Evolutionary conservation across 371 early-diverging fungal species (phyloP).

Genomic region (Blakeslea trispora): DNA sequence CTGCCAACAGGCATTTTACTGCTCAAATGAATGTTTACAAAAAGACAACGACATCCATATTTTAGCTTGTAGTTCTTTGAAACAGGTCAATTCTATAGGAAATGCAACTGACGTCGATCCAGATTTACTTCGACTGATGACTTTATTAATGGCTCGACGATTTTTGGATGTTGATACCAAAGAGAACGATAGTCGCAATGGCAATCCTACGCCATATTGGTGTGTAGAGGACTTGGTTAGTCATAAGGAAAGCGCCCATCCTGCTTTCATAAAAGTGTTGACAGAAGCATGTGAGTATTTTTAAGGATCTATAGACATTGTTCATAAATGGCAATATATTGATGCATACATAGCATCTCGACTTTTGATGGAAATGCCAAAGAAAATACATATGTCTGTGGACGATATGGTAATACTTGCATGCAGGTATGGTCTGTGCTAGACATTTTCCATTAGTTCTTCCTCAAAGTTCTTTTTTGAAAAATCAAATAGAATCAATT

Average conservation of each 20-base stretch:
- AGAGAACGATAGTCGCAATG: neutral
- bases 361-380: conserved; percentile 50
- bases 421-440: conserved; percentile 48
- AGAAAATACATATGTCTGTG: conserved; percentile 39
- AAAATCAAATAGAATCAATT: conserved; percentile 46
- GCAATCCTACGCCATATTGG: conserved; percentile 42
- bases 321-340: too few relatives aligned
- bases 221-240: conserved; percentile 62
- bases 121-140: conserved; percentile 57
- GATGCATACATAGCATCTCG: conserved; percentile 13
- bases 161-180: conserved; percentile 21
- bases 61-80: conserved; percentile 53
- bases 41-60: conserved; percentile 46
- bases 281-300: conserved; percentile 50
- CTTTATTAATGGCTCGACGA: conserved; percentile 49
- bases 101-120: conserved; percentile 52
- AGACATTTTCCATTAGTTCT: neutral
- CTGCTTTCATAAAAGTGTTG: conserved; percentile 50
- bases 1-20: conserved; percentile 63
- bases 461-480: neutral
- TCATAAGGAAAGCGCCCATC: conserved; percentile 57
- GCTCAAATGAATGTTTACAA: conserved; percentile 57
- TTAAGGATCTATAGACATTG: too few relatives aligned
- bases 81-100: conserved; percentile 50
- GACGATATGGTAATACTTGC: conserved; percentile 60